Conservation (phyloP, 345 rosid species). For the Linum lewisii region DNA sequence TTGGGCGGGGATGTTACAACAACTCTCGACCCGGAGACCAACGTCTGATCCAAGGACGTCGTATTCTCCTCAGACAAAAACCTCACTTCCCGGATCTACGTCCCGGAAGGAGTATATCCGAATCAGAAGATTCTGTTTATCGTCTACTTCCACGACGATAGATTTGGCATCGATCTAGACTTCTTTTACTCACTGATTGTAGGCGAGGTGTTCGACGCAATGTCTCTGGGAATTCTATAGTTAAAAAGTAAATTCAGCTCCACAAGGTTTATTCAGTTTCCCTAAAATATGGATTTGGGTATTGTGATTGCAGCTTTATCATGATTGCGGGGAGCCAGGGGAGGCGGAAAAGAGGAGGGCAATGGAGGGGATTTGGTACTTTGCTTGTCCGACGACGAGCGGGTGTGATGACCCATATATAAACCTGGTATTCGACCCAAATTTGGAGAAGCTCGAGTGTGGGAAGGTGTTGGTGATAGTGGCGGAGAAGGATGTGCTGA, state of each 20-base stretch:
- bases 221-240: constrained; percentile 8
- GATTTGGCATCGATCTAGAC: constrained; percentile 33
- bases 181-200: constrained; percentile 20
- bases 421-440: constrained; percentile 14
- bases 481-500: constrained; percentile 13
- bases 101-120: constrained; percentile 20
- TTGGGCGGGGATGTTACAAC: no score
- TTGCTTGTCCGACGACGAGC: constrained; percentile 7
- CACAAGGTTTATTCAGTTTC: no score
- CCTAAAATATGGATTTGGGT: no score
- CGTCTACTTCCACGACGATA: constrained; percentile 41
- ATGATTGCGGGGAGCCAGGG: constrained; percentile 8
- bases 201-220: background rate
- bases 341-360: background rate
- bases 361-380: constrained; percentile 3
- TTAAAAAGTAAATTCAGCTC: no score
- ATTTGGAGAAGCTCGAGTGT: constrained; percentile 9
- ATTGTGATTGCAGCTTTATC: no score
- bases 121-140: constrained; percentile 25
- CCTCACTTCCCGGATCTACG: constrained; percentile 28
- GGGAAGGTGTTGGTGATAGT: constrained; percentile 10
- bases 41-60: constrained; percentile 16
- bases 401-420: constrained; percentile 19
- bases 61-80: constrained; percentile 18
- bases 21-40: constrained; percentile 15